Evolutionary conservation across 1,284 basidiomycete species (phyloP), one percentile per base, ranked within the genome.

Genomic region (Boletus semigastroideus): DNA sequence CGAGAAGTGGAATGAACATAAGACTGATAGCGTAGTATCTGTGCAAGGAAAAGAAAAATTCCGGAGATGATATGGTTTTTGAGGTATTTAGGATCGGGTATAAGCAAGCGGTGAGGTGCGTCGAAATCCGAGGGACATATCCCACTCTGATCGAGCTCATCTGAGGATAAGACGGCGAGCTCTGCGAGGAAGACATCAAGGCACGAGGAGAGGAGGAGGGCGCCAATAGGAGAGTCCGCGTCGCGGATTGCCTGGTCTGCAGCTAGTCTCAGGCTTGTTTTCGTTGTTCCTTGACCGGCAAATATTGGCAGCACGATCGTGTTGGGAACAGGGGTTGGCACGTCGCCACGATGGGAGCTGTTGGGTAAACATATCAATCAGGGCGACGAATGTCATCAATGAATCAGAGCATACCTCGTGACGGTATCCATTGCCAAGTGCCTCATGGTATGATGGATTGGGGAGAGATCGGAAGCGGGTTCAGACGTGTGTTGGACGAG

Each of bases 61-160:
- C 75, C 74, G 30, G 79, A 78, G 19, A 83, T 59, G n/a, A 83
- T 61, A 8, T 82, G 72, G 57, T 85, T 82, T 48, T 69, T 57
- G 19, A 51, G 41, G 54, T 78, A 74, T 39, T 59, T 58, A 2
- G 63, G 58, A 20, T 59, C 54, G 16, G 72, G 69, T 12, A 58
- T 56, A 28, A 85, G 65, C 43, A 84, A 69, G 1, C 72, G 61
- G 27, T 61, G 56, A 25, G 70, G 71, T 20, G 62, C 62, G 16
- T 60, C 51, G 50, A 84, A 82, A 59, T 80, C 74, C 4, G 60
- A 48, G 0, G 70, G 57, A 57, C 71, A 70, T 59, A 86, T 68
- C 41, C 71, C 72, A 16, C 69, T 53, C 40, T 64, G 59, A 36
- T 62, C 60, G 13, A 71, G 61, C 17, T 78, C 74, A 6, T 59